Evolutionary conservation across 305 asterid genomes (phyloP).

Genomic region (Fraxinus sp.): DNA sequence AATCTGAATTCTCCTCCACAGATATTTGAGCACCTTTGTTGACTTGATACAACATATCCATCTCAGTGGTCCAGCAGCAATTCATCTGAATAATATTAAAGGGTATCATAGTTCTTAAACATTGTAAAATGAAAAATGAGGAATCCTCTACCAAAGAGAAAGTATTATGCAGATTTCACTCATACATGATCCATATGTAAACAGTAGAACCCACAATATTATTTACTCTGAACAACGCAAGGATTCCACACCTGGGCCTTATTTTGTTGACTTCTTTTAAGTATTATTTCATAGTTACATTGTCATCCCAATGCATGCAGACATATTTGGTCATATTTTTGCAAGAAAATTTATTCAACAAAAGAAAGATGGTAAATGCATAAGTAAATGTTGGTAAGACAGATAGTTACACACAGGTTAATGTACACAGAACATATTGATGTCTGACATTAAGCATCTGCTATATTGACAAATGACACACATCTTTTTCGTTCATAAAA

Average conservation of each 20-base stretch:
- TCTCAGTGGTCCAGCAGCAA: constrained; percentile 36
- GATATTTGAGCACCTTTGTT: constrained; percentile 40
- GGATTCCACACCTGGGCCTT: background rate
- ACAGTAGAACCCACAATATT: background rate
- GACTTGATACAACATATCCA: constrained; percentile 63
- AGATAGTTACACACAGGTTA: background rate
- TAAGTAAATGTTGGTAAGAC: background rate
- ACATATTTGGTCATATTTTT: background rate
- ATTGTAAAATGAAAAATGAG: background rate
- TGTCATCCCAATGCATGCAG: background rate
- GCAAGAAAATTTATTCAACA: background rate
- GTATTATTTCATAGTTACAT: background rate
- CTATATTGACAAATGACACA: background rate
- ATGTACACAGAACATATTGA: background rate
- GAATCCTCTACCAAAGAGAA: background rate
- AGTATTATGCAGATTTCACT: background rate
- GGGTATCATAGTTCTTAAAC: constrained; percentile 1
- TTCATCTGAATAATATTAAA: constrained; percentile 14
- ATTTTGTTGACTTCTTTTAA: background rate
- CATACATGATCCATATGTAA: background rate
- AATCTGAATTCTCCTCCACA: constrained; percentile 37
- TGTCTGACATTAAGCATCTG: background rate
- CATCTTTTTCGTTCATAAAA: background rate
- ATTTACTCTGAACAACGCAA: background rate
- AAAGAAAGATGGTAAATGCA: background rate